These are phyloP conservation scores for Globisporangium emineosum DNA, from an alignment of 352 stramenopile genomes.

Conservation along the genomic window DNA sequence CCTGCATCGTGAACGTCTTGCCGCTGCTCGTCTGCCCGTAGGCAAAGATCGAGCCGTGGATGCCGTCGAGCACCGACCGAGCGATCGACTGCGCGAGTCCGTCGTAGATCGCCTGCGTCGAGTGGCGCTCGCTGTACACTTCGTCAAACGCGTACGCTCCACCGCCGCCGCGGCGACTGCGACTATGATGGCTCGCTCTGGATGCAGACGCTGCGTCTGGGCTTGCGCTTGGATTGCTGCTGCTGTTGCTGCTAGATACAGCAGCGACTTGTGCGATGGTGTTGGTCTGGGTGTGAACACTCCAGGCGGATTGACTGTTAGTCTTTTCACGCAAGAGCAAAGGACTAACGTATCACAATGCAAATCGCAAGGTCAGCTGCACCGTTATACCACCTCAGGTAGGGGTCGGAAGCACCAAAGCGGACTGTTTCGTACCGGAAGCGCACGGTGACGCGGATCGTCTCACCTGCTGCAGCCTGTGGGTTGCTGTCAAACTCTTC, in stretches of 20 bases:
- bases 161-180: background rate
- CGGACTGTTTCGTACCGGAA: background rate
- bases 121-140: conserved; percentile 42
- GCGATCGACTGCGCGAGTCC: conserved; percentile 13
- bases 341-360: background rate
- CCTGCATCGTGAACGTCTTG: conserved; percentile 50
- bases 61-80: conserved; percentile 9
- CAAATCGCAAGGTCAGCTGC: background rate
- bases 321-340: conserved; percentile 2
- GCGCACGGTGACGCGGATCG: conserved; percentile 9
- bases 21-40: conserved; percentile 44
- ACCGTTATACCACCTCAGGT: background rate
- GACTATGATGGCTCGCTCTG: background rate
- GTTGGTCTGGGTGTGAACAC: conserved; percentile 6
- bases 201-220: background rate
- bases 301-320: background rate
- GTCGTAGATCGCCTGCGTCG: conserved; percentile 26
- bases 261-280: conserved; percentile 1
- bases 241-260: background rate
- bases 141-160: conserved; percentile 49
- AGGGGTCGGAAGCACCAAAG: background rate
- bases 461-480: background rate
- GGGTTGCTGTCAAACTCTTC: conserved; percentile 3
- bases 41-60: conserved; percentile 39
- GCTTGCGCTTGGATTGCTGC: background rate